These are phyloP conservation scores for Tardiomyces blankii DNA, from an alignment of 1,139 yeast species.

Conservation along the genomic window DNA sequence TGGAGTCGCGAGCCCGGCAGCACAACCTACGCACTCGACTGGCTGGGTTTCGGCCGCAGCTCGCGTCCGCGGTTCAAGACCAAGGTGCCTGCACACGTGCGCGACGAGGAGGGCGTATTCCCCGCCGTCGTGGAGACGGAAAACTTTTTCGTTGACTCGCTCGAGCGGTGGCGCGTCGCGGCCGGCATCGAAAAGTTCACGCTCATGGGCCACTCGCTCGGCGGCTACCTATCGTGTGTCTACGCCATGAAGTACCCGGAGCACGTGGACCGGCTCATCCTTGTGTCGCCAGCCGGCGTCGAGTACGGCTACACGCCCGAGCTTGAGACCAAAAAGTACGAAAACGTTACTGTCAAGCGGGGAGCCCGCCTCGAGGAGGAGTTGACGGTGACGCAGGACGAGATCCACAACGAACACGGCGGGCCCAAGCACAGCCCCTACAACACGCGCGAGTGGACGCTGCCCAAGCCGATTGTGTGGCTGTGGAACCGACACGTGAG, in stretches of 20 bases:
- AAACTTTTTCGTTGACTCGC: conserved; percentile 62
- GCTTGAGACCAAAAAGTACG: conserved; percentile 3
- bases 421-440: background rate
- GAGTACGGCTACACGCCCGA: conserved; percentile 18
- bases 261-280: conserved; percentile 47
- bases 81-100: background rate
- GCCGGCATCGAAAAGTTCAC: conserved; percentile 45
- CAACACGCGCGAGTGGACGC: conserved; percentile 1
- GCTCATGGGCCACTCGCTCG: conserved; percentile 84
- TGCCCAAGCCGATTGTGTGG: conserved; percentile 9
- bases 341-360: background rate
- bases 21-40: conserved; percentile 65
- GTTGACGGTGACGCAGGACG: background rate
- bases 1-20: conserved; percentile 30
- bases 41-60: conserved; percentile 77
- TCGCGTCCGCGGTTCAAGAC: conserved; percentile 42
- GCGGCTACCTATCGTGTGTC: conserved; percentile 75
- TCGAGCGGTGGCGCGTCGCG: conserved; percentile 73
- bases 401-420: conserved; percentile 5
- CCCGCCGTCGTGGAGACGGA: conserved; percentile 38
- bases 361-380: background rate
- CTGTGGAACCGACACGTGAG: conserved; percentile 31
- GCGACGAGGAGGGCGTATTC: background rate
- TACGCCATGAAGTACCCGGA: conserved; percentile 70
- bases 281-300: conserved; percentile 87